These are phyloP conservation scores for Synchytrium microbalum DNA, from an alignment of 371 early-diverging fungal genomes.

Conservation along the genomic window DNA sequence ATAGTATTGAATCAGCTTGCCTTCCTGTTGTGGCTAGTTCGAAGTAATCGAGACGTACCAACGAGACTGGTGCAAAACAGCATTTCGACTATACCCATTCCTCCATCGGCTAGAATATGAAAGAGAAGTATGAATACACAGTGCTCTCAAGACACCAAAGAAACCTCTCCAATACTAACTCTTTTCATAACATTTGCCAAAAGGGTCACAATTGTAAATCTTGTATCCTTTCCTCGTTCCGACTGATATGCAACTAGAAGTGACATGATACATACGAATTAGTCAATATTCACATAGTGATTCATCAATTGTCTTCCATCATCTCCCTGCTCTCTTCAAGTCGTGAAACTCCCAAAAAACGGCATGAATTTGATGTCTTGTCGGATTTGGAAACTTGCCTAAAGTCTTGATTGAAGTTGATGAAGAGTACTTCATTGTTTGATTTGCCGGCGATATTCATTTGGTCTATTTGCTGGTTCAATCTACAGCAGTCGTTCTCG, in stretches of 20 bases:
- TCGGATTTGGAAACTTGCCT: conserved; percentile 31
- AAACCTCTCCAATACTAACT: conserved; percentile 33
- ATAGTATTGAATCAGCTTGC: too few species aligned
- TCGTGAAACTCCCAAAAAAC: too few species aligned
- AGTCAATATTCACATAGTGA: too few species aligned
- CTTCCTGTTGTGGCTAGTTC: too few species aligned
- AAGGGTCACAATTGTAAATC: conserved; percentile 91
- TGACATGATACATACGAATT: too few species aligned
- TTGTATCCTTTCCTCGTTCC: conserved; percentile 78
- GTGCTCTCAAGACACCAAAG: background rate
- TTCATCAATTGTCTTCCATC: too few species aligned
- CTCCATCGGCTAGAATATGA: conserved; percentile 39
- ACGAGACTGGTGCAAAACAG: conserved; percentile 92
- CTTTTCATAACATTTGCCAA: conserved; percentile 81
- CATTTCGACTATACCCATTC: conserved; percentile 92
- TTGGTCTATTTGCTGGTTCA: too few species aligned
- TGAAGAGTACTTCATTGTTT: conserved; percentile 50
- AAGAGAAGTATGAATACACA: background rate
- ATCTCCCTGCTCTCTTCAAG: too few species aligned
- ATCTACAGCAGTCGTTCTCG: too few species aligned
- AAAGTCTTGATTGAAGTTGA: conserved; percentile 90
- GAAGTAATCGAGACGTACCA: too few species aligned
- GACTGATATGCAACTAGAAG: conserved; percentile 73
- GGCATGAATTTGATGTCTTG: background rate
- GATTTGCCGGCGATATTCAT: conserved; percentile 32